Conservation (phyloP, 768 basidiomycete genomes). For the Strobilomyces dryophilus region DNA sequence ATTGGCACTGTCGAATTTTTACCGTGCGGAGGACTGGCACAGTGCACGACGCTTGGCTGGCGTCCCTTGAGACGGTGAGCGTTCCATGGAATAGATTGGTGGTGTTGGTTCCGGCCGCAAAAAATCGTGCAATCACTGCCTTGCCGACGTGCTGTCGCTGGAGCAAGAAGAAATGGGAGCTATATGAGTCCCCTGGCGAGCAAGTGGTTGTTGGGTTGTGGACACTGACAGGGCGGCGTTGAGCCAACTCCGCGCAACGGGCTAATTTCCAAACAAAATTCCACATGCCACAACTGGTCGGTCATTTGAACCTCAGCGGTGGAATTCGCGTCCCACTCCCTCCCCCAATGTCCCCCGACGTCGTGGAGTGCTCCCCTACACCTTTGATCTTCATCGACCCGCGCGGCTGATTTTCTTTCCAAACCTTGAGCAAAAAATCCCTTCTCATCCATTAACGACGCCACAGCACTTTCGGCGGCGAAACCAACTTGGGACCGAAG, state of each 20-base stretch:
- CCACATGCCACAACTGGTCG: background rate
- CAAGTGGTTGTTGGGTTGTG: background rate
- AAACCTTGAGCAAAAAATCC: no score
- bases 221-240: background rate
- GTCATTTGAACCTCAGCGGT: constrained; percentile 3
- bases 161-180: background rate
- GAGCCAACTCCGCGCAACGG: constrained; percentile 19
- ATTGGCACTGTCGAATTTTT: constrained; percentile 5
- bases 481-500: background rate
- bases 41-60: background rate
- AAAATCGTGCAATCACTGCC: constrained; percentile 7
- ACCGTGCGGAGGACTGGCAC: background rate
- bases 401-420: no score
- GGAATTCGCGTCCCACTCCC: background rate
- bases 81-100: background rate
- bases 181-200: background rate
- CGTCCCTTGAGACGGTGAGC: constrained; percentile 13
- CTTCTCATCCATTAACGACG: background rate
- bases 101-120: constrained; percentile 3
- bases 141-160: background rate
- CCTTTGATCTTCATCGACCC: no score
- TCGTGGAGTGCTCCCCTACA: no score
- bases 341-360: no score
- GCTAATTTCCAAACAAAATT: no score
- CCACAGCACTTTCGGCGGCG: background rate